Base-by-base conservation (phyloP, 1,284 basidiomycete genomes). In the Trametes versicolor region DNA sequence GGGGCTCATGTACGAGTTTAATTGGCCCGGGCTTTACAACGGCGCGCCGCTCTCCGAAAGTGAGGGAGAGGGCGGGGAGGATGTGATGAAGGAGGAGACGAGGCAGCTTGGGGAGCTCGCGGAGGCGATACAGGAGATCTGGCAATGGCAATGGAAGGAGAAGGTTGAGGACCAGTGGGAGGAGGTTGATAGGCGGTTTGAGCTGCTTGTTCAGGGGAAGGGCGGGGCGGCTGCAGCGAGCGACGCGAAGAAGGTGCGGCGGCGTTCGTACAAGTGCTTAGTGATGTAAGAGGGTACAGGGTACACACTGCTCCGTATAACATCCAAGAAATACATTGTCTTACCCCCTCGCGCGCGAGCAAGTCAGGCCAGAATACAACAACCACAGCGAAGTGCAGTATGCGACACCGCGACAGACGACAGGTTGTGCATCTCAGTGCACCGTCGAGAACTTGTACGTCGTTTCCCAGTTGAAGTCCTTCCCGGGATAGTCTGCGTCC, bases 401-500 rank as follows among this genome's bases (percentile, higher is more conserved):
- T 19, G 10, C 39, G 13, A 12, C 39, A 3, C 10, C 39, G 5
- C 39, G 10, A 12, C 39, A 41, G 39, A 19, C 39, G 10, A 12
- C 3, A 8, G 29, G 39, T 41, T 41, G 13, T 41, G 39, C 37
- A 36, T 13, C 39, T 71, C 67, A 73, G 2, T 62, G 21, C 10
- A 72, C 64, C n/a, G 60, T 69, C 1, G 83, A 83, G 69, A 84
- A 83, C 65, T 79, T 78, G 70, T 83, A 82, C n/a, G 77, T 79
- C 27, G 82, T 73, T 49, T 75, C 77, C 82, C 82, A 83, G 29
- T 74, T 71, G 66, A 77, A 83, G 47, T 80, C 76, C 66, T 72
- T 77, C 4, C 77, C 80, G 0, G 82, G 82, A 36, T 76, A 75
- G 71, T 83, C 81, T 83, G 27, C 19, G 39, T n/a, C 45, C 29